Conservation (phyloP, 169 alveolate species). For the Amoebophrya sp. region DNA sequence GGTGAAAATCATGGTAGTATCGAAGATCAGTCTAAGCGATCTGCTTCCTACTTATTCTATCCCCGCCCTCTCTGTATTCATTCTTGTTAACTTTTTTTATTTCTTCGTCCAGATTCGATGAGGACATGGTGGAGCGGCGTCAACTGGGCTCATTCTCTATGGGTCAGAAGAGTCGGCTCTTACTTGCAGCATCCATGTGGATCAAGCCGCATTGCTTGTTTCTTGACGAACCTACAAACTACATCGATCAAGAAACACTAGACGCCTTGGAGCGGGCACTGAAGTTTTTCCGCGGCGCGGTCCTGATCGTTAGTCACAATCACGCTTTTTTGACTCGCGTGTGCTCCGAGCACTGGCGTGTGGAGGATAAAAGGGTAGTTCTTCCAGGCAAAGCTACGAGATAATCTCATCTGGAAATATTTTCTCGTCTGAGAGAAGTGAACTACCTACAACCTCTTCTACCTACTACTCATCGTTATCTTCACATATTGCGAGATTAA, state of each 20-base stretch:
- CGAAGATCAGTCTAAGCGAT: no score
- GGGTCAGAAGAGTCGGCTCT: slow-evolving; percentile 30
- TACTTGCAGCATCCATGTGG: slow-evolving; percentile 36
- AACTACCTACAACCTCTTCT: no score
- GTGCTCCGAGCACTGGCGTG: slow-evolving; percentile 22
- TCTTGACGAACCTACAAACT: slow-evolving; percentile 33
- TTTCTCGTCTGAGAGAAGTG: no score
- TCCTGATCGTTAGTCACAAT: slow-evolving; percentile 33
- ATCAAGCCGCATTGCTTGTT: slow-evolving; percentile 23
- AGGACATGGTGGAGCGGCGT: slow-evolving; percentile 24
- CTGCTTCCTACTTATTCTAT: no score
- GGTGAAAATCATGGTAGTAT: no score
- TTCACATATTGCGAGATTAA: no score
- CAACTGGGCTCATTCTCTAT: slow-evolving; percentile 9
- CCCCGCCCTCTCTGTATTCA: no score
- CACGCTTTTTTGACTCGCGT: slow-evolving; percentile 11
- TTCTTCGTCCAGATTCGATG: no score
- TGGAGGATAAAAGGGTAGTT: not conserved
- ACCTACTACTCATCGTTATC: no score
- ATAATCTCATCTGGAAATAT: no score
- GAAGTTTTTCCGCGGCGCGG: slow-evolving; percentile 30
- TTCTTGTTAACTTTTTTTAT: no score
- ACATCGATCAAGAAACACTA: slow-evolving; percentile 31
- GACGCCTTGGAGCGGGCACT: slow-evolving; percentile 31
- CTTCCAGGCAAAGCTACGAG: no score